phyloP scores from a whole-genome alignment of 2,329 filamentous ascomycete species.

The Talaromyces piceae region DNA sequence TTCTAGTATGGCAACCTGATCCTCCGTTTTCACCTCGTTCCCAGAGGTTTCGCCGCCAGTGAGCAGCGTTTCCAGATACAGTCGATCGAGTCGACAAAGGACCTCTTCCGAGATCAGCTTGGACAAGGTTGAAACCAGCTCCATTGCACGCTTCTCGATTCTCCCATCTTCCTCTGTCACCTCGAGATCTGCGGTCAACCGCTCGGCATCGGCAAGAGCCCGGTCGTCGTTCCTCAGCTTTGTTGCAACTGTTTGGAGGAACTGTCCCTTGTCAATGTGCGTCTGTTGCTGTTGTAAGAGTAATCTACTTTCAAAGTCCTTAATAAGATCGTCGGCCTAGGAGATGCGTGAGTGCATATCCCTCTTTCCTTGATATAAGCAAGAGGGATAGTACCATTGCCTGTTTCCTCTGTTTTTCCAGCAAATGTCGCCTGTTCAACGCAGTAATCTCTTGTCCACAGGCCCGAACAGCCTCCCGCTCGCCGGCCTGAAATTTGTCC shows the following conservation, averaged over 20 bases:
- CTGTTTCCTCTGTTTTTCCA: constrained; percentile 26
- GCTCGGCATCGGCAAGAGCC: constrained; percentile 24
- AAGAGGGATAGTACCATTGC: constrained; percentile 22
- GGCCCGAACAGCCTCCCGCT: constrained; percentile 18
- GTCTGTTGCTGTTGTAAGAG: constrained; percentile 24
- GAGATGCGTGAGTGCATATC: constrained; percentile 12
- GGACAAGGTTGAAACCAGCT: constrained; percentile 25
- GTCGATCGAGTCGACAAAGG: constrained; percentile 31
- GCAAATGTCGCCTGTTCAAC: constrained; percentile 28
- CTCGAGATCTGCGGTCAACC: constrained; percentile 21
- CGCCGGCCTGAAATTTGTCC: constrained; percentile 18
- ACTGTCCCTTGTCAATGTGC: constrained; percentile 24
- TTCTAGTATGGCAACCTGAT: constrained; percentile 19
- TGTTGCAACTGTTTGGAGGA: constrained; percentile 25
- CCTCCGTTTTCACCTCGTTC: constrained; percentile 12
- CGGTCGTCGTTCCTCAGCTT: constrained; percentile 33
- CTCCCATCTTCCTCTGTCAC: constrained; percentile 22
- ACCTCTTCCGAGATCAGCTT: constrained; percentile 30
- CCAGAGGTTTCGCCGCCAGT: not conserved
- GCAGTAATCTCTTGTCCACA: constrained; percentile 21
- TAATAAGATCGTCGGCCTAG: constrained; percentile 30
- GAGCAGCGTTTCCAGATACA: constrained; percentile 29
- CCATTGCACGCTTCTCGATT: constrained; percentile 20
- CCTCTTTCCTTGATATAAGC: not conserved
- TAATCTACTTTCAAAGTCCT: constrained; percentile 26